Evolutionary conservation across 495 filamentous ascomycete genomes (phyloP).

Genomic region (Friedmanniomyces simplex): DNA sequence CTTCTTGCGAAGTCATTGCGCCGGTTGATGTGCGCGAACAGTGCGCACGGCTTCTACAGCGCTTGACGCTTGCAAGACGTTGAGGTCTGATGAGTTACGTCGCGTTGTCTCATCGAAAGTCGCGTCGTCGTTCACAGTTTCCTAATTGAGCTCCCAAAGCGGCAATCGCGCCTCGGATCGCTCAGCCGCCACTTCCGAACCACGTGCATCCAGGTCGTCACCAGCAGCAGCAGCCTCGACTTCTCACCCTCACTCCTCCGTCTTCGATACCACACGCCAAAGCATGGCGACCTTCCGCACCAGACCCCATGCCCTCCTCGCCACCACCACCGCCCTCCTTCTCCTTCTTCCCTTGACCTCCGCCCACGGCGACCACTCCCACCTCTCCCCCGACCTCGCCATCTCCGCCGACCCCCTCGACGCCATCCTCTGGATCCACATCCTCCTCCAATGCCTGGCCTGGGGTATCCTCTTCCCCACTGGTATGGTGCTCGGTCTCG

Average conservation of each 20-base stretch:
- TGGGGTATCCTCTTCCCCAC: slow-evolving; percentile 89
- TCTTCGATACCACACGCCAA: neutral
- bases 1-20: slow-evolving; percentile 12
- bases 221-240: no score
- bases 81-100: neutral
- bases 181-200: neutral
- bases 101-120: neutral
- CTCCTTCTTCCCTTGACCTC: neutral
- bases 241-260: neutral
- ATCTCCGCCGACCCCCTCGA: slow-evolving; percentile 82
- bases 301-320: slow-evolving; percentile 5
- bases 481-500: slow-evolving; percentile 90
- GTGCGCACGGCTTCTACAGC: neutral
- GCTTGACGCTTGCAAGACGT: neutral
- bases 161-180: neutral
- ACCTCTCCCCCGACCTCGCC: slow-evolving; percentile 63
- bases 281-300: slow-evolving; percentile 20
- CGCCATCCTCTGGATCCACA: slow-evolving; percentile 83
- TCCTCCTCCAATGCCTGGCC: slow-evolving; percentile 72
- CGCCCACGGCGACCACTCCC: slow-evolving; percentile 44
- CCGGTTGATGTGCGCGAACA: slow-evolving; percentile 6
- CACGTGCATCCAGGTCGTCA: no score
- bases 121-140: neutral
- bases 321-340: neutral
- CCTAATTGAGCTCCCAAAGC: no score